Evolutionary conservation across 371 early-diverging fungal genomes (phyloP), one percentile per base, ranked within the genome.

Genomic region (Encephalitozoon romaleae): DNA sequence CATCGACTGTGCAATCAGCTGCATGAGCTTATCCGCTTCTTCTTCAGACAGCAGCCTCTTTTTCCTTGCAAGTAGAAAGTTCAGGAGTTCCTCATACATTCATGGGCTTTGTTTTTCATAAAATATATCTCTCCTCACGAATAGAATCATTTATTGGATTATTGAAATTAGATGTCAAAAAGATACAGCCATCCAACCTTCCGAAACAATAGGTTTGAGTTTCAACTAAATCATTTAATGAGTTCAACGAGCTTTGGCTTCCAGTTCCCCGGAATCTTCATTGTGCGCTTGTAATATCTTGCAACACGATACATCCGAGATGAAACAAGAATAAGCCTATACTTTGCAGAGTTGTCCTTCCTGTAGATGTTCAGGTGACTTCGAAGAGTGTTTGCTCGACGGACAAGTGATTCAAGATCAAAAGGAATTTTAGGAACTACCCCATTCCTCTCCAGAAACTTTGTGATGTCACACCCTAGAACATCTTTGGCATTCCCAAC

Each of bases 321-420:
- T 87, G 96, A 96, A 80, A 94, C 90, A 67, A 96, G 88, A 90
- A 94, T 95, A 79, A 97, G 89, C 84, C 96, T 93, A 91, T 94
- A 98, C 91, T 96, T 97, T 87, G 94, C 89, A 87, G 94, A 95
- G 83, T 88, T 89, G 88, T 99, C 99, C 89, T 96, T 96, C 88
- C 94, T 92, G 91, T 94, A 91, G 82, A 91, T 91, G 89, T 96
- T 95, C 84, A 99, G 85, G 88, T 99, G 99, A 90, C 94, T 95
- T 87, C 94, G 93, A 87, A 99, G 91, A 82, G 92, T 88, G 83
- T 95, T 94, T 66, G 96, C 95, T 91, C 95, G 97, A 90, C 95
- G 95, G 89, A 98, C 94, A 77, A 99, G 88, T 86, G 92, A 92
- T 89, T 94, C 92, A 74, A 99, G 89, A 88, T 99, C 98, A 88